These are phyloP conservation scores for Boletus sensibilis DNA, from an alignment of 768 basidiomycete genomes.

Conservation along the genomic window DNA sequence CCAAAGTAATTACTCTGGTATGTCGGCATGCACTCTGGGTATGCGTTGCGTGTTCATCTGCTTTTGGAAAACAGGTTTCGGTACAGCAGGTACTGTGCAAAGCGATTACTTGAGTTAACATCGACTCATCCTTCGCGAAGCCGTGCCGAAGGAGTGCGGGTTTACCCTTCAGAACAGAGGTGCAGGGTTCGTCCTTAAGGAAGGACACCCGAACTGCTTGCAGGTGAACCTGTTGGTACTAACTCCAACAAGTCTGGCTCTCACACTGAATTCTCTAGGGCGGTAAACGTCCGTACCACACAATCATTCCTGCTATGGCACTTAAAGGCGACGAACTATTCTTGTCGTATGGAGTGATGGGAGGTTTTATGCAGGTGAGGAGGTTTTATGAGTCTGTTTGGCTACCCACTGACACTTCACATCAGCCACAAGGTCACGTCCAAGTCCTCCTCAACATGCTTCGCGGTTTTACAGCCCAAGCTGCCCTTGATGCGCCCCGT, in stretches of 20 bases:
- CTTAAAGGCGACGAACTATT: slow-evolving; percentile 79
- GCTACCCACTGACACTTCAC: neutral
- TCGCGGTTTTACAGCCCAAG: slow-evolving; percentile 83
- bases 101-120: neutral
- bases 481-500: slow-evolving; percentile 90
- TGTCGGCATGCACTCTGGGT: slow-evolving; percentile 13
- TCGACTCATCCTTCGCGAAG: slow-evolving; percentile 36
- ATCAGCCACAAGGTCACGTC: slow-evolving; percentile 90
- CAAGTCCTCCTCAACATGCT: slow-evolving; percentile 92
- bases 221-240: slow-evolving; percentile 42
- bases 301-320: slow-evolving; percentile 90
- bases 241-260: neutral
- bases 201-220: slow-evolving; percentile 83
- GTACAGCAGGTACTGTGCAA: slow-evolving; percentile 65
- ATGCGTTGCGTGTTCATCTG: neutral
- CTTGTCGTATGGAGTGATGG: slow-evolving; percentile 90
- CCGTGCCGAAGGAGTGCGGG: slow-evolving; percentile 90
- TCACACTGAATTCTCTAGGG: slow-evolving; percentile 42
- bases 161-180: slow-evolving; percentile 98
- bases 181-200: slow-evolving; percentile 72
- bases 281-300: slow-evolving; percentile 88
- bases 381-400: neutral
- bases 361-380: slow-evolving; percentile 79
- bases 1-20: slow-evolving; percentile 84
- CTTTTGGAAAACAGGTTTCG: slow-evolving; percentile 59